A percentile compares a stretch with the other conserved stretches of the same genome.
These are phyloP conservation scores for Brassica nigra DNA, from an alignment of 345 rosid species.

Conservation along the genomic window DNA sequence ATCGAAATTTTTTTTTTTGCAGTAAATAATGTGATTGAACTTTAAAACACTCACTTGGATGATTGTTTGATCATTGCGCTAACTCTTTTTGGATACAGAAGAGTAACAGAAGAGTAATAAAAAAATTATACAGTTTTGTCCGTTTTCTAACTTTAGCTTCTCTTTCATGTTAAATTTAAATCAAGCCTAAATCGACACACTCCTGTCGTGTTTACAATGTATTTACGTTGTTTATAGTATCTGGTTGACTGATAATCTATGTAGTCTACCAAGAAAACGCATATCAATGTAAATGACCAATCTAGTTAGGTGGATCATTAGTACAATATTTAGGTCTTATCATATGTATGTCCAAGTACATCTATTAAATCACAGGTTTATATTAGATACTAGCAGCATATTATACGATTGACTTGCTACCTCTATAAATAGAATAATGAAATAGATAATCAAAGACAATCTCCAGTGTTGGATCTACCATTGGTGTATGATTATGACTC, in stretches of 20 bases:
- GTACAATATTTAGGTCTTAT: conserved; percentile 1
- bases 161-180: background rate
- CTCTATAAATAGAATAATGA: conserved; percentile 1
- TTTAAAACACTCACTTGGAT: background rate
- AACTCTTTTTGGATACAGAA: background rate
- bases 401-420: conserved; percentile 3
- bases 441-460: conserved; percentile 13
- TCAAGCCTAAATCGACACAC: background rate
- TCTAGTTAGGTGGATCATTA: conserved; percentile 17
- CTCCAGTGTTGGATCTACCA: conserved; percentile 30
- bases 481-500: conserved; percentile 11
- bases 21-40: background rate
- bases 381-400: background rate
- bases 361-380: background rate
- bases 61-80: background rate
- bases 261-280: conserved; percentile 8
- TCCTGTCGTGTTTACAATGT: background rate
- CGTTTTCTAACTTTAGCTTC: background rate
- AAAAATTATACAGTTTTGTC: background rate
- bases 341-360: background rate
- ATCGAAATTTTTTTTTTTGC: too few species aligned
- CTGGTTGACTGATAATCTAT: background rate
- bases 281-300: conserved; percentile 14
- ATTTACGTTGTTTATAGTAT: background rate
- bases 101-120: background rate